A percentile compares a stretch with the other conserved stretches of the same genome.
Evolutionary conservation across 192 early-diverging fungal species (phyloP).

Genomic region (Pilaira anomala): DNA sequence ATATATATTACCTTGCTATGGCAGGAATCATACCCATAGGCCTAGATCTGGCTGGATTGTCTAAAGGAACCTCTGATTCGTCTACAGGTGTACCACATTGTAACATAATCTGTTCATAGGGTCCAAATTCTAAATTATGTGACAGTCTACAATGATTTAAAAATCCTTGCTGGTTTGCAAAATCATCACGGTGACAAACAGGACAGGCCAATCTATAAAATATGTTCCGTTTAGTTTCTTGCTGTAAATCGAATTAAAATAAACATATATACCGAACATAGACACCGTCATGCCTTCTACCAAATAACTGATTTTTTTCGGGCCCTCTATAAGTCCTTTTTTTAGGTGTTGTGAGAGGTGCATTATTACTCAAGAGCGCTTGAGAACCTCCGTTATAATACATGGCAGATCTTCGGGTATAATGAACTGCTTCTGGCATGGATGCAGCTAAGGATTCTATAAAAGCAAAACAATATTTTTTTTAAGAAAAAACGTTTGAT

Average conservation of each 20-base stretch:
- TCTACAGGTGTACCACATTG: constrained; percentile 69
- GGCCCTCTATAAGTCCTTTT: constrained; percentile 26
- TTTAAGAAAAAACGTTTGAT: neutral
- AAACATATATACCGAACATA: constrained; percentile 32
- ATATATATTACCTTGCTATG: neutral
- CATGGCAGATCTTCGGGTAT: constrained; percentile 31
- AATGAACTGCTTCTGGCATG: constrained; percentile 42
- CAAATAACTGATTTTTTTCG: constrained; percentile 24
- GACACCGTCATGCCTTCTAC: constrained; percentile 39
- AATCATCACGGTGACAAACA: constrained; percentile 70
- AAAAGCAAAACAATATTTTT: neutral
- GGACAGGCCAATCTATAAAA: constrained; percentile 67
- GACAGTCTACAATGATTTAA: constrained; percentile 77
- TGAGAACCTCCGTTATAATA: constrained; percentile 3
- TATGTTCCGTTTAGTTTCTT: neutral
- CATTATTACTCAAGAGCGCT: neutral
- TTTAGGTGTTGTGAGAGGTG: constrained; percentile 27
- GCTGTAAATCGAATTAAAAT: neutral
- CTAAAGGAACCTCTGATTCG: constrained; percentile 52
- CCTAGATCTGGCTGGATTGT: constrained; percentile 46
- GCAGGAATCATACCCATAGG: constrained; percentile 29
- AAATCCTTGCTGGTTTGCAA: constrained; percentile 84
- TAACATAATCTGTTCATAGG: constrained; percentile 69
- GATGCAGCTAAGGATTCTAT: constrained; percentile 34
- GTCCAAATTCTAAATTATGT: constrained; percentile 72